These are phyloP conservation scores for Pseudogymnoascus sp. DNA, from an alignment of 2,329 filamentous ascomycete species.

Conservation along the genomic window DNA sequence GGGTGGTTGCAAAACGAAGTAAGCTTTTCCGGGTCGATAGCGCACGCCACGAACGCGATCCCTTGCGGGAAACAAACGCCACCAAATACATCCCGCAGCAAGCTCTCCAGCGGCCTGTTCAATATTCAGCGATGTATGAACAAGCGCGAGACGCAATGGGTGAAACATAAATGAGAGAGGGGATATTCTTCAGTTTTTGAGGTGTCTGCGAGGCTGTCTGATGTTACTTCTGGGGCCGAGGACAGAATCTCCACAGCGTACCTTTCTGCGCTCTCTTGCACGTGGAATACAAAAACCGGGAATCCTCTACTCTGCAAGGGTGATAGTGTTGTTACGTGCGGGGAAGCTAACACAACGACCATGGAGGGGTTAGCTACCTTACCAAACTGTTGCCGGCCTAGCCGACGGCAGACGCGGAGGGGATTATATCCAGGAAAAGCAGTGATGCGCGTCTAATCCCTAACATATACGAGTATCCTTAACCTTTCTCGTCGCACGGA, in stretches of 20 bases:
- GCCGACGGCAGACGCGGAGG: neutral
- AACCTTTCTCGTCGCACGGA: neutral
- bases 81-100: neutral
- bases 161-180: neutral
- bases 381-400: conserved; percentile 4
- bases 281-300: neutral
- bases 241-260: neutral
- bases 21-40: neutral
- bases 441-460: neutral
- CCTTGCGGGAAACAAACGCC: neutral
- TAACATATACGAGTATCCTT: neutral
- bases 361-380: neutral
- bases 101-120: neutral
- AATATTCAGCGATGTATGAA: neutral
- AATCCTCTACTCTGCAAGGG: neutral
- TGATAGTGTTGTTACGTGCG: conserved; percentile 4
- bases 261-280: neutral
- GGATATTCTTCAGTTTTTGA: neutral
- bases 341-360: neutral
- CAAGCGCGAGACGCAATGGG: neutral
- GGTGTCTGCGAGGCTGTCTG: neutral
- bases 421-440: neutral
- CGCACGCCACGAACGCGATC: neutral
- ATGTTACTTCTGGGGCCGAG: neutral
- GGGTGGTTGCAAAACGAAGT: neutral